These are phyloP conservation scores for Anthoceros angustus DNA, from an alignment of 225 moss, liverwort and hornwort genomes.

Conservation along the genomic window DNA sequence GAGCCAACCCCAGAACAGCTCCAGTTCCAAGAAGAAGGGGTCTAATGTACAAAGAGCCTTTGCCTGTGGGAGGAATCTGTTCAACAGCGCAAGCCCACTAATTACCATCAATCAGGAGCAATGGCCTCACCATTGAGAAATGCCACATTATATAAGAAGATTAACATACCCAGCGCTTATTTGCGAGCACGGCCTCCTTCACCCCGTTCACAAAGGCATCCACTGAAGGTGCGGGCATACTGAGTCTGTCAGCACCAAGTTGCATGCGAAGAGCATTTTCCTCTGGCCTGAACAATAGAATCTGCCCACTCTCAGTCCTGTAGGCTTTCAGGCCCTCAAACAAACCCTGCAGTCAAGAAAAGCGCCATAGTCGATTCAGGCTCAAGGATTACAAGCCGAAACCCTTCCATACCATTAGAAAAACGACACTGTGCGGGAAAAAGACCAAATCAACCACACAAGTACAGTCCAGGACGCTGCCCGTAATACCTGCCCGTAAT, in stretches of 20 bases:
- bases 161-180: constrained; percentile 63
- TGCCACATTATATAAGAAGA: neutral
- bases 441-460: neutral
- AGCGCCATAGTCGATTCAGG: neutral
- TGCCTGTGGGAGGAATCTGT: constrained; percentile 63
- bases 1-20: constrained; percentile 62
- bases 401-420: neutral
- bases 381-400: neutral
- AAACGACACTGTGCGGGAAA: too few species aligned
- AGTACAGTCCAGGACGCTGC: neutral
- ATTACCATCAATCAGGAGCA: neutral
- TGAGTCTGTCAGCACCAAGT: constrained; percentile 48
- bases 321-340: constrained; percentile 87
- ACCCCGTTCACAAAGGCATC: constrained; percentile 61
- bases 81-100: neutral
- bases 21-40: constrained; percentile 65
- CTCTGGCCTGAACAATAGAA: constrained; percentile 71
- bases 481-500: constrained; percentile 81
- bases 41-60: constrained; percentile 70
- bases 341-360: constrained; percentile 30
- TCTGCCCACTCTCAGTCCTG: constrained; percentile 47
- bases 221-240: constrained; percentile 56
- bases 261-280: constrained; percentile 70
- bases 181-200: constrained; percentile 65
- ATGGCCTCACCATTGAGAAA: too few species aligned